These are phyloP conservation scores for Exsudoporus frostii DNA, from an alignment of 768 basidiomycete genomes.

Conservation along the genomic window DNA sequence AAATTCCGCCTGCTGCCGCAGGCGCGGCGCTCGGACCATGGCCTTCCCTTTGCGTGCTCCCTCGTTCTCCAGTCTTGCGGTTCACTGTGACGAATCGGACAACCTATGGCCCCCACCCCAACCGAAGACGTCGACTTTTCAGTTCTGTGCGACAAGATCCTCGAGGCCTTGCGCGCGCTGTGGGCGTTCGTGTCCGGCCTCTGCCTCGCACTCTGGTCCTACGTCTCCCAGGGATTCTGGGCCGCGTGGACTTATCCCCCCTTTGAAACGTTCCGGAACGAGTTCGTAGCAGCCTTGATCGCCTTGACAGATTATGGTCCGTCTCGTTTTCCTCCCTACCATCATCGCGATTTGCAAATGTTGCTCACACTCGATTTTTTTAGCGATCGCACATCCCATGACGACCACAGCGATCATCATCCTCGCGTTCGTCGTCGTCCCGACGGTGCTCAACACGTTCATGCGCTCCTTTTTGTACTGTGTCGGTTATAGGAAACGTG, in stretches of 20 bases:
- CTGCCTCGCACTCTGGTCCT: slow-evolving; percentile 8
- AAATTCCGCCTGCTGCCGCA: not conserved
- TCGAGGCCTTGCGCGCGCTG: slow-evolving; percentile 10
- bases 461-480: not conserved
- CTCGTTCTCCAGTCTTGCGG: too few species aligned
- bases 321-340: not conserved
- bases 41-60: not conserved
- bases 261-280: slow-evolving; percentile 21
- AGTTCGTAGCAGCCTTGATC: slow-evolving; percentile 7
- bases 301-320: slow-evolving; percentile 12
- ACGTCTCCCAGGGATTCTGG: slow-evolving; percentile 5
- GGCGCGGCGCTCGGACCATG: not conserved
- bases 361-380: too few species aligned
- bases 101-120: slow-evolving; percentile 17
- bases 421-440: slow-evolving; percentile 13
- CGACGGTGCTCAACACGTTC: not conserved
- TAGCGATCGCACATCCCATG: slow-evolving; percentile 7
- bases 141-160: slow-evolving; percentile 12
- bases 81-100: not conserved
- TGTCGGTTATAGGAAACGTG: not conserved
- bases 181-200: slow-evolving; percentile 3
- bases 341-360: too few species aligned
- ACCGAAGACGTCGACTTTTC: slow-evolving; percentile 19
- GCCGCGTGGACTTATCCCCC: slow-evolving; percentile 21
- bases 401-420: slow-evolving; percentile 7